Conservation (phyloP, 148 eudicot genomes). For the Euryodendron excelsum region DNA sequence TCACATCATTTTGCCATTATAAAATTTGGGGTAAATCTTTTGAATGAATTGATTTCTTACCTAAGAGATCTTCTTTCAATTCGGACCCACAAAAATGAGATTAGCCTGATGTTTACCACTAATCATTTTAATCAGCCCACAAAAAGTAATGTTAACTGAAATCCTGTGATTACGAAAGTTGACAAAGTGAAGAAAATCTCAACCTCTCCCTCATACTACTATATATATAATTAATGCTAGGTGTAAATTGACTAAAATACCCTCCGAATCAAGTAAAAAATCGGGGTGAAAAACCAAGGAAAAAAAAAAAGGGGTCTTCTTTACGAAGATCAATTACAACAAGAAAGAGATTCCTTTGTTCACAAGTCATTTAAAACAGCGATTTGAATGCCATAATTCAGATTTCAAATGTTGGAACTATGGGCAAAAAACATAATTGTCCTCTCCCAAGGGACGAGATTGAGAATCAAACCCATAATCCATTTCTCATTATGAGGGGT, state of each 20-base stretch:
- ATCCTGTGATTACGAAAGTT: constrained; percentile 17
- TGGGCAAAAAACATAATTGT: background rate
- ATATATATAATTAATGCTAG: no score
- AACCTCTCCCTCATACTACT: no score
- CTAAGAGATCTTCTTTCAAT: constrained; percentile 37
- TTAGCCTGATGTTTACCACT: background rate
- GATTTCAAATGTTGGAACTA: background rate
- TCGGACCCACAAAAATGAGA: constrained; percentile 21
- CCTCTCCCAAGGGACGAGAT: background rate
- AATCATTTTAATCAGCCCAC: background rate
- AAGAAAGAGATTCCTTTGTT: background rate
- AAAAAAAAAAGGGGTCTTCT: no score
- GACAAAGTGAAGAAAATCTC: background rate
- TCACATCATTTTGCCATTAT: constrained; percentile 25
- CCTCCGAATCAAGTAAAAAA: no score
- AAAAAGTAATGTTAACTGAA: constrained; percentile 17
- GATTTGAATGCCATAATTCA: background rate
- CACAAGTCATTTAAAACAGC: constrained; percentile 4
- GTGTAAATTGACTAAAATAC: no score
- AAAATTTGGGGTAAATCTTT: constrained; percentile 6
- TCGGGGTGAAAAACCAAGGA: no score
- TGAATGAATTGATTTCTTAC: constrained; percentile 34
- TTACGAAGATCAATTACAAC: background rate
- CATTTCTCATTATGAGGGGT: constrained; percentile 1
- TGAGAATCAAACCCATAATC: constrained; percentile 8